Conservation (phyloP, 495 filamentous ascomycete genomes). For the Antarctomyces pellizariae region DNA sequence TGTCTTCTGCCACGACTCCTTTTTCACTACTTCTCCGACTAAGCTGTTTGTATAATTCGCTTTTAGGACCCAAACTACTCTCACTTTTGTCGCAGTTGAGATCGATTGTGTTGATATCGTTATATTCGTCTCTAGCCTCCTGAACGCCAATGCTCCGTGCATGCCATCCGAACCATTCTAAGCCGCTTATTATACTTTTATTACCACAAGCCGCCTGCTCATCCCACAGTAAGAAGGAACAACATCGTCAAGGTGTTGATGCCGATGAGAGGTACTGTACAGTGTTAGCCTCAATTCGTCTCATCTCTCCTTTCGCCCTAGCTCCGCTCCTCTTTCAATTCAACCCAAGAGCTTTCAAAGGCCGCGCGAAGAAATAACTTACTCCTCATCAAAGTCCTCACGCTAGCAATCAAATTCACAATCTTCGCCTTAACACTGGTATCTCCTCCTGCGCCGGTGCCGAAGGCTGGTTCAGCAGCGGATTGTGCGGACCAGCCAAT, state of each 20-base stretch:
- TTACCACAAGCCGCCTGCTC: constrained; percentile 12
- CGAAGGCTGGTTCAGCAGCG: constrained; percentile 44
- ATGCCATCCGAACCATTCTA: too few species aligned
- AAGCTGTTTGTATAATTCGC: background rate
- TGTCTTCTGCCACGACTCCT: constrained; percentile 1
- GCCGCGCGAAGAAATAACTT: constrained; percentile 16
- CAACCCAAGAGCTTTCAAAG: background rate
- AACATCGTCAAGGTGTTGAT: constrained; percentile 79
- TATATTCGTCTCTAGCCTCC: too few species aligned
- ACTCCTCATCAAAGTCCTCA: constrained; percentile 90
- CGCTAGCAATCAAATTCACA: constrained; percentile 72
- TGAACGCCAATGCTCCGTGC: too few species aligned
- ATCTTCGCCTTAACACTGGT: constrained; percentile 69
- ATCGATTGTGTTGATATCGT: too few species aligned
- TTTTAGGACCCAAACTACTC: too few species aligned
- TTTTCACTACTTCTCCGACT: background rate
- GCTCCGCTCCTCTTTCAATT: background rate
- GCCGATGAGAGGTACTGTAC: constrained; percentile 71
- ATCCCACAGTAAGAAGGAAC: constrained; percentile 76
- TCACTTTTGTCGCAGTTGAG: too few species aligned
- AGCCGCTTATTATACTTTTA: constrained; percentile 1
- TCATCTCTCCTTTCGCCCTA: constrained; percentile 1
- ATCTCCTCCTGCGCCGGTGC: constrained; percentile 26
- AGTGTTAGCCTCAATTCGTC: background rate
- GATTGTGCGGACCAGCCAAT: constrained; percentile 52